A percentile compares a stretch with the other conserved stretches of the same genome.
These are phyloP conservation scores for Kwoniella bestiolae DNA, from an alignment of 768 basidiomycete genomes.

Conservation along the genomic window DNA sequence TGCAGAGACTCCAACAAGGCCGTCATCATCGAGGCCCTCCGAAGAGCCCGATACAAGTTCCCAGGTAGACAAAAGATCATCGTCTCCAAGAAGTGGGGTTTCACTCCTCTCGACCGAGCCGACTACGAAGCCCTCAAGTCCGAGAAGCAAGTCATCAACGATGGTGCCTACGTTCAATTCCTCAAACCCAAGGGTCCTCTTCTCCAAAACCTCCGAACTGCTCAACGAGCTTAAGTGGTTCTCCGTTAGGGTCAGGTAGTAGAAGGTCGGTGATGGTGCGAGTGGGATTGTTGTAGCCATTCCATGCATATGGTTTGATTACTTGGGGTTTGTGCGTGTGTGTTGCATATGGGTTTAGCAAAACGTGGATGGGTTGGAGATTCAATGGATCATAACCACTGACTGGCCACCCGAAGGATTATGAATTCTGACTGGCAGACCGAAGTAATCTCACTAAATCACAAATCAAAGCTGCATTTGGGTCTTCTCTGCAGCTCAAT, in stretches of 20 bases:
- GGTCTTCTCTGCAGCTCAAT: too few species aligned
- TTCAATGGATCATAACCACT: too few species aligned
- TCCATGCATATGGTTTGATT: constrained; percentile 7
- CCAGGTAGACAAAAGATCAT: constrained; percentile 55
- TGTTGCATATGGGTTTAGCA: too few species aligned
- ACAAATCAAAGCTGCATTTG: too few species aligned
- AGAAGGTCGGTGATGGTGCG: background rate
- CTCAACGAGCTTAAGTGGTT: constrained; percentile 50
- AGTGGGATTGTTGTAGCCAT: constrained; percentile 16
- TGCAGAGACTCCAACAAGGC: constrained; percentile 84
- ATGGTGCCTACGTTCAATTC: constrained; percentile 88
- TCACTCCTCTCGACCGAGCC: constrained; percentile 89
- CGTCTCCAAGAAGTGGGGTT: constrained; percentile 89
- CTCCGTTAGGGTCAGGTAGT: constrained; percentile 3
- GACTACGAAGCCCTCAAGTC: constrained; percentile 88
- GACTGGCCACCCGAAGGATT: too few species aligned
- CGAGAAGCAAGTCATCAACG: constrained; percentile 86
- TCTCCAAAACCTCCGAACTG: constrained; percentile 81
- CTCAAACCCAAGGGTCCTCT: constrained; percentile 85
- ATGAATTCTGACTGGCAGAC: too few species aligned
- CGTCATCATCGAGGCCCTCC: constrained; percentile 94
- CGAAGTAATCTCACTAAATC: too few species aligned
- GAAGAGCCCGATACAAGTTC: constrained; percentile 93
- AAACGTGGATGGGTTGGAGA: too few species aligned
- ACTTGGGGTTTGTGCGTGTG: constrained; percentile 4